Conservation (phyloP, 768 basidiomycete genomes). For the Astraeus odoratus region DNA sequence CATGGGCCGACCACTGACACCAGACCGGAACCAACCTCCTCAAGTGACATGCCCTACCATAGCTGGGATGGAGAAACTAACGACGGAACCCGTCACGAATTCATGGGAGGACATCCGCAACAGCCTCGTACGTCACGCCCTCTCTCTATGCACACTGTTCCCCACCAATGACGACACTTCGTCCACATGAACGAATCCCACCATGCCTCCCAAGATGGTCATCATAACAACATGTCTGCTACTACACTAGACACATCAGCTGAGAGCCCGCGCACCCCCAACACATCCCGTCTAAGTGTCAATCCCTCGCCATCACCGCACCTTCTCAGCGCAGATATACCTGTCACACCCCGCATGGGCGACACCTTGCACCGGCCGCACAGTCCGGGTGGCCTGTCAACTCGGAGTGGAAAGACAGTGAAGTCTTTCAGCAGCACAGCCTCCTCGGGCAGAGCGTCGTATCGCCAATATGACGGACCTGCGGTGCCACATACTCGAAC, state of each 20-base stretch:
- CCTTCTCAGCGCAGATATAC: neutral
- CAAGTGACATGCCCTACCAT: neutral
- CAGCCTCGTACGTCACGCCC: no score
- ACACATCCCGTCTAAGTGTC: neutral
- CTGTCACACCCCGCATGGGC: neutral
- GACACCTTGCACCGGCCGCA: neutral
- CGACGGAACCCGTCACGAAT: no score
- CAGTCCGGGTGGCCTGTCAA: conserved; percentile 4
- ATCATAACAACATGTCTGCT: neutral
- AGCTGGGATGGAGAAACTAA: neutral
- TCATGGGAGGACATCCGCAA: no score
- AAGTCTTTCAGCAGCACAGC: conserved; percentile 9
- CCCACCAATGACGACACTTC: no score
- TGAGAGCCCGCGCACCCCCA: neutral
- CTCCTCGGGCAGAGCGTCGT: conserved; percentile 18
- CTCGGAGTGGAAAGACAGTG: neutral
- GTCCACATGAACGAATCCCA: no score
- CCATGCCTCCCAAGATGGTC: no score
- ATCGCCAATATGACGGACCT: conserved; percentile 15
- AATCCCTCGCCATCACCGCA: neutral
- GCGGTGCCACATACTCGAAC: conserved; percentile 8
- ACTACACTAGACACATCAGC: neutral
- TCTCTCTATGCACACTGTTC: no score
- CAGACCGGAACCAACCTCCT: neutral
- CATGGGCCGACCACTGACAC: neutral